Evolutionary conservation across 805 yeast genomes (phyloP).

Genomic region (Metschnikowia drakensbergensis): DNA sequence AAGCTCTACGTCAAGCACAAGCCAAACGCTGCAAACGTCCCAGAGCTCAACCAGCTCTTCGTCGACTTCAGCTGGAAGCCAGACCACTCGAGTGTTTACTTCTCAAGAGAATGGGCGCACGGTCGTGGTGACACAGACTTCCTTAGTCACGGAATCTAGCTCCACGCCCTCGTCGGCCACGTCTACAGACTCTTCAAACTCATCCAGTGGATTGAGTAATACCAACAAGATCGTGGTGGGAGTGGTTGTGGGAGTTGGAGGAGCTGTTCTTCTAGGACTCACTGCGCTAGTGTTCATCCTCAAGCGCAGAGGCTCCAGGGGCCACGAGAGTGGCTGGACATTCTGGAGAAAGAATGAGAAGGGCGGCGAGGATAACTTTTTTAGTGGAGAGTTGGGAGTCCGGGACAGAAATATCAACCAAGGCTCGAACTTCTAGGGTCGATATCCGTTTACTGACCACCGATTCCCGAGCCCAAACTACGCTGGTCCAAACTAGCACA

Average conservation of each 20-base stretch:
- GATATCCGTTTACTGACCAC: too few relatives aligned
- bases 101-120: slow-evolving; percentile 37
- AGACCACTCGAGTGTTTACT: slow-evolving; percentile 23
- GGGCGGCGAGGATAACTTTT: slow-evolving; percentile 34
- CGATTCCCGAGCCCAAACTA: too few relatives aligned
- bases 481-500: too few relatives aligned
- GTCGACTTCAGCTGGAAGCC: slow-evolving; percentile 4
- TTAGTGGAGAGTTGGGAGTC: slow-evolving; percentile 45
- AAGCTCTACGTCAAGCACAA: too few relatives aligned
- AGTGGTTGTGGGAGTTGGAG: slow-evolving; percentile 47
- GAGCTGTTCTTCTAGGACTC: slow-evolving; percentile 36
- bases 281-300: slow-evolving; percentile 32
- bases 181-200: slow-evolving; percentile 7
- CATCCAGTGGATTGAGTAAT: slow-evolving; percentile 35
- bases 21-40: too few relatives aligned
- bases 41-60: neutral
- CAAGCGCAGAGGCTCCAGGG: slow-evolving; percentile 32
- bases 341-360: slow-evolving; percentile 47
- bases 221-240: slow-evolving; percentile 45
- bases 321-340: slow-evolving; percentile 36
- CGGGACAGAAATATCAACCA: slow-evolving; percentile 46
- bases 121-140: slow-evolving; percentile 38
- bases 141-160: slow-evolving; percentile 24
- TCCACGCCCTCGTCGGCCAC: slow-evolving; percentile 25
- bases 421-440: slow-evolving; percentile 39